Evolutionary conservation across 495 filamentous ascomycete species (phyloP).

Genomic region (Aspergillus wentii): DNA sequence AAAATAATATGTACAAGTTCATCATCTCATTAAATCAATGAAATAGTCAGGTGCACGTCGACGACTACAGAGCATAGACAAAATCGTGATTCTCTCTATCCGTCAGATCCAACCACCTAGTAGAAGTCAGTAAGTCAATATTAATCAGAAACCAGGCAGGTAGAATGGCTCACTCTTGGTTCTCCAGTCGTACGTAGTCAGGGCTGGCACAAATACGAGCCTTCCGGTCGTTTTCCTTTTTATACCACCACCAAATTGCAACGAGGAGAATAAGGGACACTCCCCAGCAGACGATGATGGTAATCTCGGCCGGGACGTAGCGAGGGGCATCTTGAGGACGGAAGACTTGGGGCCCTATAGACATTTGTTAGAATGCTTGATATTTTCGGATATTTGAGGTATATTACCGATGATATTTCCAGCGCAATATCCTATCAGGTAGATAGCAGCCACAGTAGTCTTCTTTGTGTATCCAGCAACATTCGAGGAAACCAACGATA

Average conservation of each 20-base stretch:
- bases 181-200: constrained; percentile 60
- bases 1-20: background rate
- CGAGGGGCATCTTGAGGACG: constrained; percentile 51
- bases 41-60: background rate
- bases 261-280: constrained; percentile 50
- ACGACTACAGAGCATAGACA: constrained; percentile 25
- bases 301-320: constrained; percentile 65
- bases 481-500: constrained; percentile 58
- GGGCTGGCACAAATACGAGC: constrained; percentile 45
- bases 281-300: constrained; percentile 59
- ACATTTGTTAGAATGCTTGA: constrained; percentile 2
- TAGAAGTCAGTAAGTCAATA: constrained; percentile 4
- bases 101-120: constrained; percentile 51
- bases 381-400: constrained; percentile 1
- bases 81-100: constrained; percentile 45
- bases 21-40: background rate
- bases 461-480: constrained; percentile 73
- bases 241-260: constrained; percentile 62
- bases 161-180: constrained; percentile 51
- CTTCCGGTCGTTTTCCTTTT: constrained; percentile 57
- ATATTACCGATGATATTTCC: constrained; percentile 52
- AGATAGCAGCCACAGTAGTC: constrained; percentile 65
- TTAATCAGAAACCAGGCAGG: background rate
- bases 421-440: constrained; percentile 62
- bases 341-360: constrained; percentile 52